Conservation (phyloP, 768 basidiomycete species). For the Rhodotorula paludigena region DNA sequence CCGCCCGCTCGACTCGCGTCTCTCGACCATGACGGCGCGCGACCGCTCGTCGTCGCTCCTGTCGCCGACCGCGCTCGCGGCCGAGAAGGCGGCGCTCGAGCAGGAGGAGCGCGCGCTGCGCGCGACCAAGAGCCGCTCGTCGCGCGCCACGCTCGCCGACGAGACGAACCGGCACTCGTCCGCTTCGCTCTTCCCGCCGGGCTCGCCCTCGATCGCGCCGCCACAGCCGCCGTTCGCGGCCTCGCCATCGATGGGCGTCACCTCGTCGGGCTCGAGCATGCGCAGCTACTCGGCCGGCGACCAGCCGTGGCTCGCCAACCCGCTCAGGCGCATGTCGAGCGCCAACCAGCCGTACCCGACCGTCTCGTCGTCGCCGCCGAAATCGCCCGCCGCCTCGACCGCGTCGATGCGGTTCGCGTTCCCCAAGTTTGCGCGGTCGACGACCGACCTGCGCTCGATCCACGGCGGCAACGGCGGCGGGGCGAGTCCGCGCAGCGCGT, state of each 20-base stretch:
- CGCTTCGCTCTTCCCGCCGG: constrained; percentile 1
- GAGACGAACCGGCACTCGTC: constrained; percentile 16
- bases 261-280: too few species aligned
- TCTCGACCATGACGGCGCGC: constrained; percentile 53
- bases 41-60: constrained; percentile 62
- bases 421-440: constrained; percentile 29
- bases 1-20: constrained; percentile 49
- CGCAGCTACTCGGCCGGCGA: constrained; percentile 31
- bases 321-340: constrained; percentile 23
- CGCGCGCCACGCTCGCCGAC: constrained; percentile 4
- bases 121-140: constrained; percentile 13
- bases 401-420: constrained; percentile 1
- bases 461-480: not conserved
- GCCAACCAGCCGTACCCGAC: constrained; percentile 16
- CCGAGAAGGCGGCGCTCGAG: constrained; percentile 78
- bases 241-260: too few species aligned
- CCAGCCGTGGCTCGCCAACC: constrained; percentile 37
- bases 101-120: constrained; percentile 35
- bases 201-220: constrained; percentile 3
- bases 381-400: constrained; percentile 7
- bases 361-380: constrained; percentile 13
- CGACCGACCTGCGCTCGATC: constrained; percentile 36
- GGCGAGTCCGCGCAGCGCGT: constrained; percentile 23
- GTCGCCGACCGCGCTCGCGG: constrained; percentile 74
- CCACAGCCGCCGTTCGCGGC: constrained; percentile 3